Evolutionary conservation across 371 early-diverging fungal genomes (phyloP).

Genomic region (Entomophthora muscae): DNA sequence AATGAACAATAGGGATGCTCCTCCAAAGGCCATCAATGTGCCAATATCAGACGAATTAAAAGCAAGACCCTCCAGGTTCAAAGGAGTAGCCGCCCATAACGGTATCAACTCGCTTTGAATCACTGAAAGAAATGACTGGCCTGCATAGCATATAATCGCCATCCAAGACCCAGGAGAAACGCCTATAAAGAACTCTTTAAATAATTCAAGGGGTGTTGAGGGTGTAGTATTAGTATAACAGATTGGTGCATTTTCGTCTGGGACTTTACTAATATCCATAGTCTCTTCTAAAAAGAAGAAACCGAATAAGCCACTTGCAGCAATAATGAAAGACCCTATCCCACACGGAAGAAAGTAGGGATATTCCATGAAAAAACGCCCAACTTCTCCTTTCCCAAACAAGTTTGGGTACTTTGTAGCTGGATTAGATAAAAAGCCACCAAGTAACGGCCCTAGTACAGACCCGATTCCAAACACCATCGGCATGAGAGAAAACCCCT

Average conservation of each 20-base stretch:
- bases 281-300: slow-evolving; percentile 65
- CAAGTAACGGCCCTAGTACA: slow-evolving; percentile 47
- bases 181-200: too few relatives aligned
- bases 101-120: slow-evolving; percentile 57
- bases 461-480: slow-evolving; percentile 9
- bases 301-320: slow-evolving; percentile 43
- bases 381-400: slow-evolving; percentile 28
- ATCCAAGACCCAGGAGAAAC: too few relatives aligned
- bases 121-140: slow-evolving; percentile 46
- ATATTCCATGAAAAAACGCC: slow-evolving; percentile 34
- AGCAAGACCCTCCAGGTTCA: slow-evolving; percentile 35
- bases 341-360: slow-evolving; percentile 79
- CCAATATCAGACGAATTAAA: slow-evolving; percentile 35
- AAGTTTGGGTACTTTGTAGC: slow-evolving; percentile 36
- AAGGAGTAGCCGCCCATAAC: slow-evolving; percentile 33
- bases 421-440: slow-evolving; percentile 65
- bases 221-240: too few relatives aligned
- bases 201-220: too few relatives aligned
- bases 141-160: slow-evolving; percentile 6
- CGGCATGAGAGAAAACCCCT: slow-evolving; percentile 7
- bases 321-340: slow-evolving; percentile 35
- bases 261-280: not conserved
- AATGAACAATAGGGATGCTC: slow-evolving; percentile 25
- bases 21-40: slow-evolving; percentile 27
- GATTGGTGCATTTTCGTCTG: too few relatives aligned